Conservation (phyloP, 148 eudicot species). For the Nyssa sinensis region DNA sequence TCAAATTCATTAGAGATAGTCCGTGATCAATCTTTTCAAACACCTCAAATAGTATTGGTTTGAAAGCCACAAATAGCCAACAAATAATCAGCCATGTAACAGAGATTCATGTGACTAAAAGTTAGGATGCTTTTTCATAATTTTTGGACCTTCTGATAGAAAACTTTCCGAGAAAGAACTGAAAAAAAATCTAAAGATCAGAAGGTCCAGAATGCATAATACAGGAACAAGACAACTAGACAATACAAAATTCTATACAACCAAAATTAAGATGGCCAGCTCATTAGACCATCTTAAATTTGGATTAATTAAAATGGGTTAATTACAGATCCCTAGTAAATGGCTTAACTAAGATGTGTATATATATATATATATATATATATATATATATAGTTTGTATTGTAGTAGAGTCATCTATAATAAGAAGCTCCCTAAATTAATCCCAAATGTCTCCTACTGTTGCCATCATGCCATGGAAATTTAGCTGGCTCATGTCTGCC, state of each 20-base stretch:
- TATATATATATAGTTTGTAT: constrained; percentile 14
- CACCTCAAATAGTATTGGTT: too few relatives aligned
- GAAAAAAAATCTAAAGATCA: constrained; percentile 7
- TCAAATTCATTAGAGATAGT: too few relatives aligned
- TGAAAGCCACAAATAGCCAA: too few relatives aligned
- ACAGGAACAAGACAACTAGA: constrained; percentile 13
- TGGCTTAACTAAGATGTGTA: neutral
- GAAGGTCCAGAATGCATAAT: constrained; percentile 19
- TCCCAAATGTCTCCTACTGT: constrained; percentile 28
- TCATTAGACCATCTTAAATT: constrained; percentile 13
- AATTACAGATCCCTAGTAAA: neutral
- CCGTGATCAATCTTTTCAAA: too few relatives aligned
- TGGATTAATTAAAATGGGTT: neutral
- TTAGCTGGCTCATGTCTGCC: constrained; percentile 40
- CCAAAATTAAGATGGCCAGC: constrained; percentile 24
- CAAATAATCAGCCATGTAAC: too few relatives aligned
- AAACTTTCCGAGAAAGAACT: constrained; percentile 14
- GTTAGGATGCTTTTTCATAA: too few relatives aligned
- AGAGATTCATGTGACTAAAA: too few relatives aligned
- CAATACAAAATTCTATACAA: constrained; percentile 9
- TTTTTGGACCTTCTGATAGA: too few relatives aligned
- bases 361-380: too few relatives aligned
- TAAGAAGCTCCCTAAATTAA: constrained; percentile 9
- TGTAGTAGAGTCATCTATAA: neutral
- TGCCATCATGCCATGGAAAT: constrained; percentile 24